phyloP scores from a whole-genome alignment of 2,329 filamentous ascomycete species.

The Rhynchosporium secalis region DNA sequence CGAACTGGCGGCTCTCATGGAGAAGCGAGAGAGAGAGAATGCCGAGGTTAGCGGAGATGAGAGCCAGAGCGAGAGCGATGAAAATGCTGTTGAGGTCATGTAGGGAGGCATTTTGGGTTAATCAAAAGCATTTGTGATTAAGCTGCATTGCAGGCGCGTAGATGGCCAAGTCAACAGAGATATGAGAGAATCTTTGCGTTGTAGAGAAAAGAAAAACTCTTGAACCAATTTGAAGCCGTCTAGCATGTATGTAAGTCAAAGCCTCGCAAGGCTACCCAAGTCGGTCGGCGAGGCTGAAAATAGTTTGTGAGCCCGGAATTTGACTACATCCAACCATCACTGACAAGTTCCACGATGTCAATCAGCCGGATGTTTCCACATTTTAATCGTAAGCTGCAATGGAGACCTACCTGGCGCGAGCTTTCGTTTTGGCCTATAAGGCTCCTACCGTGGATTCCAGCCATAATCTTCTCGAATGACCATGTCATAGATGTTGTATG shows the following conservation, averaged over 20 bases:
- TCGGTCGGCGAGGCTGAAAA: conserved; percentile 11
- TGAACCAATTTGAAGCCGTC: background rate
- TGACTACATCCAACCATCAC: background rate
- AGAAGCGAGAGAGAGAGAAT: conserved; percentile 98
- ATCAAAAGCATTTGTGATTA: conserved; percentile 35
- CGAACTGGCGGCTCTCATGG: conserved; percentile 95
- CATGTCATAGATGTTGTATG: conserved; percentile 59
- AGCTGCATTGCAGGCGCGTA: conserved; percentile 39
- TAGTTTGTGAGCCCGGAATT: background rate
- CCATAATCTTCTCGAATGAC: conserved; percentile 60
- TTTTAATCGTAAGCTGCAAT: conserved; percentile 20
- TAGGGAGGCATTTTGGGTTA: conserved; percentile 36
- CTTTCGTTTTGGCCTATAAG: conserved; percentile 50
- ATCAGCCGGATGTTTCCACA: conserved; percentile 28
- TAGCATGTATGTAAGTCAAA: background rate
- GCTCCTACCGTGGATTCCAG: conserved; percentile 62
- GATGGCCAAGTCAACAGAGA: conserved; percentile 28
- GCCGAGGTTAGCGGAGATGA: conserved; percentile 97
- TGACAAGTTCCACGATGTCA: conserved; percentile 24
- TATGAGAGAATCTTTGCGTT: conserved; percentile 10
- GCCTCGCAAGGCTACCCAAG: conserved; percentile 19
- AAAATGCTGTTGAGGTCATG: conserved; percentile 66
- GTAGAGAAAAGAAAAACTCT: conserved; percentile 16
- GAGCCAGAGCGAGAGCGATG: conserved; percentile 92
- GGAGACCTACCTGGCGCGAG: conserved; percentile 33